Percentiles rank a stretch among this genome's conserved stretches.
These are phyloP conservation scores for Crithidia fasciculata DNA, from an alignment of 208 protist species.

Conservation along the genomic window DNA sequence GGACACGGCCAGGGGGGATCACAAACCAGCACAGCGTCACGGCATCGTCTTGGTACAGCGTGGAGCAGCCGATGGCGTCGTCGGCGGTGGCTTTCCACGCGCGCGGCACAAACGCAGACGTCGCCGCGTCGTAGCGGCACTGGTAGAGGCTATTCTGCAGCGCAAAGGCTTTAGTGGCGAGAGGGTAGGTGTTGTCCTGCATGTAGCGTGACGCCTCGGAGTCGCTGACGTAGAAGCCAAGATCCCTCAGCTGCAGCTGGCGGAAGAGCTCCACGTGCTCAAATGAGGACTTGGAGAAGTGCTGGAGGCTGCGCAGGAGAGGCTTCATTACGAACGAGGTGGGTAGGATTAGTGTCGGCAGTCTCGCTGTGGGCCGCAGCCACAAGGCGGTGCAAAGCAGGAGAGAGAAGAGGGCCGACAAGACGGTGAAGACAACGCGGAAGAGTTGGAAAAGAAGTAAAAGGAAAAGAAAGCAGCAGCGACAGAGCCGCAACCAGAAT, in stretches of 20 bases:
- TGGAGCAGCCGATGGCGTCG: slow-evolving; percentile 61
- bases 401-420: no score
- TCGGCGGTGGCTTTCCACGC: slow-evolving; percentile 30
- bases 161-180: slow-evolving; percentile 37
- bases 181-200: slow-evolving; percentile 31
- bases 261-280: slow-evolving; percentile 34
- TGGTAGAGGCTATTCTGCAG: slow-evolving; percentile 53
- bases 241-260: slow-evolving; percentile 38
- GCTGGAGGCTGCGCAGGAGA: slow-evolving; percentile 32
- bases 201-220: slow-evolving; percentile 30
- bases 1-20: slow-evolving; percentile 47
- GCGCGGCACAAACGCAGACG: slow-evolving; percentile 12
- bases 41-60: slow-evolving; percentile 51
- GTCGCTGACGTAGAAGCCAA: slow-evolving; percentile 60
- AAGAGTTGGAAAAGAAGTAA: no score
- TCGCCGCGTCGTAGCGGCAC: slow-evolving; percentile 4
- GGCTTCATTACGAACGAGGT: slow-evolving; percentile 19
- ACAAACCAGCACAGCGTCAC: slow-evolving; percentile 81
- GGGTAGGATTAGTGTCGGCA: no score
- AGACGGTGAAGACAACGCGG: no score
- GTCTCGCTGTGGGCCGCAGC: no score
- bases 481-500: no score
- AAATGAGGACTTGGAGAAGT: slow-evolving; percentile 20
- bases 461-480: no score
- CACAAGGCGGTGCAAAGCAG: no score